A percentile compares a stretch with the other conserved stretches of the same genome.
These are phyloP conservation scores for Colletotrichum salicis DNA, from an alignment of 2,329 filamentous ascomycete species.

Conservation along the genomic window DNA sequence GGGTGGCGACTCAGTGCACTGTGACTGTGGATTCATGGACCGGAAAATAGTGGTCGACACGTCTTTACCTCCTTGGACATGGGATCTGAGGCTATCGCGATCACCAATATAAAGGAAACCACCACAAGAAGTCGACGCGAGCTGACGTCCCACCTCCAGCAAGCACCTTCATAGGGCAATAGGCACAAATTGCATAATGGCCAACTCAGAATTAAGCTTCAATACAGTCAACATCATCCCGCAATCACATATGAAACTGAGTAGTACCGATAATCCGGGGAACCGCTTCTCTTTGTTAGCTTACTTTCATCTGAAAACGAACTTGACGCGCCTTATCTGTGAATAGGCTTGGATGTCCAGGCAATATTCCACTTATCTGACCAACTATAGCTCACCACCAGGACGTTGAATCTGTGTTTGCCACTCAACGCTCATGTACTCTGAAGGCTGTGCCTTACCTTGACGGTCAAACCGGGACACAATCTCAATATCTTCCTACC, in stretches of 20 bases:
- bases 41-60: fast-evolving
- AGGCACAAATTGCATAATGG: background rate
- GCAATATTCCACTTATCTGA: background rate
- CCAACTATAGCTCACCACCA: background rate
- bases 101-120: background rate
- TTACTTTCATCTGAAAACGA: too few species aligned
- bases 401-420: background rate
- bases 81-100: background rate
- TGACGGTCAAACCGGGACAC: background rate
- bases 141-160: too few species aligned
- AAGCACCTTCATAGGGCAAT: too few species aligned
- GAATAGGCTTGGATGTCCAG: background rate
- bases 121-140: background rate
- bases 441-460: background rate
- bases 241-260: background rate
- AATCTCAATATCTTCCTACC: background rate
- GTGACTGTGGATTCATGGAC: background rate
- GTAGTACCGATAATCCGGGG: too few species aligned
- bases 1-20: background rate
- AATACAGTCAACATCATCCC: background rate
- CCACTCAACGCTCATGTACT: background rate
- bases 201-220: background rate
- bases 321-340: background rate
- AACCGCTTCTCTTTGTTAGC: too few species aligned
- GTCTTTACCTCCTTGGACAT: background rate